A percentile compares a stretch with the other conserved stretches of the same genome.
These are phyloP conservation scores for Melanomma pulvis-pyrius DNA, from an alignment of 495 filamentous ascomycete species.

Conservation along the genomic window DNA sequence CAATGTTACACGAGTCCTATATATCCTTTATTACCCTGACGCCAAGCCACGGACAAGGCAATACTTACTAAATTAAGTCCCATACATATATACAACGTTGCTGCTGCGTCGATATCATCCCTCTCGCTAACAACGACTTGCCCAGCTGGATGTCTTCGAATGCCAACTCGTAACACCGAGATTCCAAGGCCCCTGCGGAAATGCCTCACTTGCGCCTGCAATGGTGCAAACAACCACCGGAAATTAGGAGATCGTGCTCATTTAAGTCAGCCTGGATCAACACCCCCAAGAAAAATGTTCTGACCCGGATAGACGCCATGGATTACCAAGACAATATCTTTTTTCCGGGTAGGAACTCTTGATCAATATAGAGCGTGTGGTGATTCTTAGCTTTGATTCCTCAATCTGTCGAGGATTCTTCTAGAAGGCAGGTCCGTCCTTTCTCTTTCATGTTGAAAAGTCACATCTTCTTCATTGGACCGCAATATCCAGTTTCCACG, in stretches of 20 bases:
- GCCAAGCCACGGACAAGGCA: conserved; percentile 3
- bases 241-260: background rate
- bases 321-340: background rate
- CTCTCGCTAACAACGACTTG: background rate
- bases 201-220: background rate
- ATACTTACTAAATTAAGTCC: background rate
- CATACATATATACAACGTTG: background rate
- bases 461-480: background rate
- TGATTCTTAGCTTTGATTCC: background rate
- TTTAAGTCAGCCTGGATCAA: background rate
- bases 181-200: background rate
- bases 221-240: background rate
- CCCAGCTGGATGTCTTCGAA: background rate
- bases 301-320: background rate
- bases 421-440: background rate
- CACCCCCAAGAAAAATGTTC: background rate
- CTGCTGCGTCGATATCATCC: background rate
- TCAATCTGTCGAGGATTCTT: background rate
- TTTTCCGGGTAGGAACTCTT: background rate
- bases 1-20: background rate
- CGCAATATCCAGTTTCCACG: background rate
- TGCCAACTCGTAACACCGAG: background rate
- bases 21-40: conserved; percentile 5
- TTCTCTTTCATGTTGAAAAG: background rate
- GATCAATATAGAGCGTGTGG: background rate